Evolutionary conservation across 163 green algal genomes (phyloP).

Genomic region (Trebouxia gelatinosa): DNA sequence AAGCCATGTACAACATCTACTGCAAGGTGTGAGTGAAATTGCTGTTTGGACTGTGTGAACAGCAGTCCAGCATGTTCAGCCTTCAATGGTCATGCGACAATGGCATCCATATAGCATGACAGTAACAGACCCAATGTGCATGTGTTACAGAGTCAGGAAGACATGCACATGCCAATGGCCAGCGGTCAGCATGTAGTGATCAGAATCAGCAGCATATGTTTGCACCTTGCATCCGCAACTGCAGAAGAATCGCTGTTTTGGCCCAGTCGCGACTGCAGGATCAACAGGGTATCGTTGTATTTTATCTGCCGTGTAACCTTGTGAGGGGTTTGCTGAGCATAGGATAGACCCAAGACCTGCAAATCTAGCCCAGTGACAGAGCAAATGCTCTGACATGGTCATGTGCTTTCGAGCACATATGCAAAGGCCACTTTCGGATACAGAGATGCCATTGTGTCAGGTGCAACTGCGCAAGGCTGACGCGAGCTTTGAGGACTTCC

Average conservation of each 20-base stretch:
- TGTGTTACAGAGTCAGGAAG: too few relatives aligned
- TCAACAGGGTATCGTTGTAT: too few relatives aligned
- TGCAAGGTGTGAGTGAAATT: too few relatives aligned
- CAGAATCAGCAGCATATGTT: too few relatives aligned
- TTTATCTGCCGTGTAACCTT: too few relatives aligned
- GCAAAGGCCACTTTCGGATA: not conserved
- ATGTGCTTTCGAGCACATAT: not conserved
- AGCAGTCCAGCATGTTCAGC: not conserved
- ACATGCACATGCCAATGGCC: too few relatives aligned
- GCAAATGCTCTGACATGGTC: not conserved
- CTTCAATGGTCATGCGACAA: not conserved
- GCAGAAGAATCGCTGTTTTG: too few relatives aligned
- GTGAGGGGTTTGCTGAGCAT: not conserved
- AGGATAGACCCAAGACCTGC: not conserved
- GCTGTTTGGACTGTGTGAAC: too few relatives aligned
- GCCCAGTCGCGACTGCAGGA: too few relatives aligned
- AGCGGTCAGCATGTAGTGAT: too few relatives aligned
- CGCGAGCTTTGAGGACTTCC: constrained; percentile 58
- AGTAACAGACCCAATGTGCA: too few relatives aligned
- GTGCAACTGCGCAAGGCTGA: constrained; percentile 57
- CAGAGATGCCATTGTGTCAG: constrained; percentile 9
- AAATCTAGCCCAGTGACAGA: not conserved
- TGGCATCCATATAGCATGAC: not conserved
- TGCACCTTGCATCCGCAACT: too few relatives aligned
- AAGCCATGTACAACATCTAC: not conserved